A percentile compares a stretch with the other conserved stretches of the same genome.
phyloP scores from a whole-genome alignment of 768 basidiomycete genomes.

The Austroboletus festivus region DNA sequence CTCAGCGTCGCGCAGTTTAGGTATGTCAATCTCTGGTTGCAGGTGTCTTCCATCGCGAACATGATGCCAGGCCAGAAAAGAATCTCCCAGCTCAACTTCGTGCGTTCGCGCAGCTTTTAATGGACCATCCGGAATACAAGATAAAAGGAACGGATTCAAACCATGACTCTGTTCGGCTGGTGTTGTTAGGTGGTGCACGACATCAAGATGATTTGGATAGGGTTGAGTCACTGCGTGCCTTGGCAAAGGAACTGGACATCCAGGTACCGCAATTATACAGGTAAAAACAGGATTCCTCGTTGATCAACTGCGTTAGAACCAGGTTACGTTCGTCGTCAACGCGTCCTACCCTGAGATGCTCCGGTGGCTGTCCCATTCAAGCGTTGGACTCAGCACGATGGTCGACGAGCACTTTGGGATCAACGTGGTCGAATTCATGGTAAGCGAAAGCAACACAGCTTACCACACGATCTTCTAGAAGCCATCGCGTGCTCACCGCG shows the following conservation, averaged over 20 bases:
- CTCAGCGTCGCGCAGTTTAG: slow-evolving; percentile 93
- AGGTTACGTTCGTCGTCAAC: slow-evolving; percentile 80
- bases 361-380: slow-evolving; percentile 66
- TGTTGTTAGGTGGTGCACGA: slow-evolving; percentile 84
- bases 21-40: slow-evolving; percentile 36
- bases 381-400: slow-evolving; percentile 93
- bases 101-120: slow-evolving; percentile 61
- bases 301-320: slow-evolving; percentile 42
- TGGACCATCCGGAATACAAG: slow-evolving; percentile 56
- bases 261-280: slow-evolving; percentile 43
- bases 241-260: slow-evolving; percentile 63
- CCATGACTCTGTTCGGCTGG: slow-evolving; percentile 47
- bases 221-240: slow-evolving; percentile 53
- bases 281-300: not conserved
- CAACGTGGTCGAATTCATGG: slow-evolving; percentile 97
- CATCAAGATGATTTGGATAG: slow-evolving; percentile 71
- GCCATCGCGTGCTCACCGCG: slow-evolving; percentile 11
- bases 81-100: slow-evolving; percentile 80
- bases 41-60: not conserved
- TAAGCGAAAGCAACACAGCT: slow-evolving; percentile 33
- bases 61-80: slow-evolving; percentile 79
- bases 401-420: slow-evolving; percentile 98
- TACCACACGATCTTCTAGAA: not conserved
- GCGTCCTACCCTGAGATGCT: slow-evolving; percentile 73
- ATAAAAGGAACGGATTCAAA: slow-evolving; percentile 10